Evolutionary conservation across 2,329 filamentous ascomycete species (phyloP).

Genomic region (Penicillium sp.): DNA sequence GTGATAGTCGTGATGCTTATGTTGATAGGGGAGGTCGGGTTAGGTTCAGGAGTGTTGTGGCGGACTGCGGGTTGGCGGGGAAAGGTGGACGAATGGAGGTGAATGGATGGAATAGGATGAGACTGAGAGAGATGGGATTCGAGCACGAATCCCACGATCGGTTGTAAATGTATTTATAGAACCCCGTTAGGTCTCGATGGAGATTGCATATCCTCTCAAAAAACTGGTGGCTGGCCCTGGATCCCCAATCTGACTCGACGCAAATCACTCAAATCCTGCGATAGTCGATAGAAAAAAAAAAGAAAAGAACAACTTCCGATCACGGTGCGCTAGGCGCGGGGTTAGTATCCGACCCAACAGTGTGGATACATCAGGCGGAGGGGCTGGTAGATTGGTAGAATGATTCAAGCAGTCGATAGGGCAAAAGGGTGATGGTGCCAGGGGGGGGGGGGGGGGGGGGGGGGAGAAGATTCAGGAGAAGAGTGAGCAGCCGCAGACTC

Average conservation of each 20-base stretch:
- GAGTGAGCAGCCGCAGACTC: slow-evolving; percentile 2
- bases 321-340: slow-evolving; percentile 16
- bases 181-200: slow-evolving; percentile 16
- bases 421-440: neutral
- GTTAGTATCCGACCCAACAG: slow-evolving; percentile 18
- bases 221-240: slow-evolving; percentile 19
- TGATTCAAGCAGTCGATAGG: neutral
- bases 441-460: neutral
- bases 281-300: neutral
- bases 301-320: slow-evolving; percentile 16
- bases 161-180: slow-evolving; percentile 28
- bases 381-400: slow-evolving; percentile 4
- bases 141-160: slow-evolving; percentile 7
- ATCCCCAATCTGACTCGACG: slow-evolving; percentile 12
- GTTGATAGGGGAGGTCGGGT: neutral
- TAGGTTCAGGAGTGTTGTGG: slow-evolving; percentile 2
- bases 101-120: slow-evolving; percentile 7
- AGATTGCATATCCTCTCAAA: slow-evolving; percentile 5
- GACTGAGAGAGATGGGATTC: neutral
- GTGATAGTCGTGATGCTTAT: neutral
- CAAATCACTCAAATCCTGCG: neutral
- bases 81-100: slow-evolving; percentile 1
- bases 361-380: slow-evolving; percentile 20
- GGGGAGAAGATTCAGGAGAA: neutral
- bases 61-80: slow-evolving; percentile 11